phyloP scores from a whole-genome alignment of 2,329 filamentous ascomycete genomes.

The Pestalotiopsis sp. region DNA sequence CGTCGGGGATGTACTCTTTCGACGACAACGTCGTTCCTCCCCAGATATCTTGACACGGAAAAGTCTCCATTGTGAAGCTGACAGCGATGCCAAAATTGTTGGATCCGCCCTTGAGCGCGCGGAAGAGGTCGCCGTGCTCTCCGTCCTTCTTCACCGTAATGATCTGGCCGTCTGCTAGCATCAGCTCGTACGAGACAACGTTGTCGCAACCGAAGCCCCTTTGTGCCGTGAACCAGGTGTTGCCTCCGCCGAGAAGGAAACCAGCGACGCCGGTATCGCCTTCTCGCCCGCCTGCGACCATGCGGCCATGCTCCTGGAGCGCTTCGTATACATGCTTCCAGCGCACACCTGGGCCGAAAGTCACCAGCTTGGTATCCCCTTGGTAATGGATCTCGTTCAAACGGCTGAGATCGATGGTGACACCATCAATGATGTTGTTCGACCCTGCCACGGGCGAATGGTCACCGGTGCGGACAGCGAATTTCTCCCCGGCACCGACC shows the following conservation, averaged over 20 bases:
- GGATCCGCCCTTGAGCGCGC: slow-evolving; percentile 44
- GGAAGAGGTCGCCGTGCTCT: slow-evolving; percentile 32
- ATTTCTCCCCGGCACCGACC: not conserved
- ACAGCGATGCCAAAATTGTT: slow-evolving; percentile 33
- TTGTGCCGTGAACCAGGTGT: slow-evolving; percentile 16
- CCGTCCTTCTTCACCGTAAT: not conserved
- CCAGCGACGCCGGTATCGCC: slow-evolving; percentile 20
- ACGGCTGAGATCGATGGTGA: not conserved
- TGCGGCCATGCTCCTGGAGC: not conserved
- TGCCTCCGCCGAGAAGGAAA: slow-evolving; percentile 18
- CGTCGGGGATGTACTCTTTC: slow-evolving; percentile 8
- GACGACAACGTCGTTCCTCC: slow-evolving; percentile 23
- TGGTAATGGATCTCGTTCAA: not conserved
- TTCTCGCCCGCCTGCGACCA: slow-evolving; percentile 1
- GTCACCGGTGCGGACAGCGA: not conserved
- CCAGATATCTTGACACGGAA: slow-evolving; percentile 19
- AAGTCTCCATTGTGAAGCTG: slow-evolving; percentile 30
- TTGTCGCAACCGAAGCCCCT: slow-evolving; percentile 10
- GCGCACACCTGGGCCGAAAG: not conserved
- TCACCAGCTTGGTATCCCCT: not conserved
- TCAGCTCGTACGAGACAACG: slow-evolving; percentile 7
- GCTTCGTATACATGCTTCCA: not conserved
- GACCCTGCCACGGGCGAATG: slow-evolving; percentile 5
- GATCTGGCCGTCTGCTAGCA: slow-evolving; percentile 3
- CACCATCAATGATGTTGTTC: slow-evolving; percentile 7